Conservation (phyloP, 176 grass and related monocot genomes). For the Sorghum bicolor region Sorghum_bicolor_NCBIv3 NC_012873.2:2454001-2454500, state of each 20-base stretch:
- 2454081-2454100: slow-evolving; percentile 81
- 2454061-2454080: slow-evolving; percentile 76
- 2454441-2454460: slow-evolving; percentile 74
- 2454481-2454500: slow-evolving; percentile 82
- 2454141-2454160: slow-evolving; percentile 69
- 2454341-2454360: slow-evolving; percentile 68
- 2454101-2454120: slow-evolving; percentile 78
- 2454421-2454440: slow-evolving; percentile 89
- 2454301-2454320: slow-evolving; percentile 73
- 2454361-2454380: slow-evolving; percentile 75
- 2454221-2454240: slow-evolving; percentile 71
- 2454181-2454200: slow-evolving; percentile 61
- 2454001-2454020: slow-evolving; percentile 79
- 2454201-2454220: slow-evolving; percentile 48
- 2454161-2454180: slow-evolving; percentile 82
- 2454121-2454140: slow-evolving; percentile 69
- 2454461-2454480: slow-evolving; percentile 52
- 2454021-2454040: slow-evolving; percentile 79
- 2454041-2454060: slow-evolving; percentile 76
- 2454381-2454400: slow-evolving; percentile 64
- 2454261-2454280: slow-evolving; percentile 83
- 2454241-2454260: slow-evolving; percentile 76
- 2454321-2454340: slow-evolving; percentile 91
- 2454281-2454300: slow-evolving; percentile 83
- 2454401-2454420: slow-evolving; percentile 66